phyloP scores from a whole-genome alignment of 768 basidiomycete species.

The Rhizopogon salebrosus region DNA sequence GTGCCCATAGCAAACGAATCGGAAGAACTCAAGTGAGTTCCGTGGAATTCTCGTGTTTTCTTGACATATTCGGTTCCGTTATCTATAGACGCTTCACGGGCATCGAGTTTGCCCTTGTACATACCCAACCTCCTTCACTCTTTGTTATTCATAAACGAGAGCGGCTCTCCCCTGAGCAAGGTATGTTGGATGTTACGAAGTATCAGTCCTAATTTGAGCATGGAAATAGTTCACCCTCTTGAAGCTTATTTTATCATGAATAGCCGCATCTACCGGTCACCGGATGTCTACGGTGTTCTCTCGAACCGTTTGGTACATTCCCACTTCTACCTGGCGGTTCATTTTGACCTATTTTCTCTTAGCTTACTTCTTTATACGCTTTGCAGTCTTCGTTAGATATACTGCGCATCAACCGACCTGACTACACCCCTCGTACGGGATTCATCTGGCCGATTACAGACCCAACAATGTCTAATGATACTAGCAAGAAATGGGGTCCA shows the following conservation, averaged over 20 bases:
- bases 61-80: slow-evolving; percentile 3
- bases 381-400: slow-evolving; percentile 75
- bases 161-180: slow-evolving; percentile 77
- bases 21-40: slow-evolving; percentile 74
- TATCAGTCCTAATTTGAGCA: slow-evolving; percentile 3
- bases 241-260: slow-evolving; percentile 87
- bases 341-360: neutral
- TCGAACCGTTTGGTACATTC: slow-evolving; percentile 72
- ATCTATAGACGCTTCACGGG: slow-evolving; percentile 73
- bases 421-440: slow-evolving; percentile 78
- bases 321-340: slow-evolving; percentile 12
- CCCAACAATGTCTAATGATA: slow-evolving; percentile 37
- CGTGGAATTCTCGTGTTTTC: neutral
- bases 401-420: slow-evolving; percentile 69
- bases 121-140: slow-evolving; percentile 71
- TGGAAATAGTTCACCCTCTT: slow-evolving; percentile 58
- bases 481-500: slow-evolving; percentile 36
- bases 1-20: slow-evolving; percentile 72
- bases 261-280: slow-evolving; percentile 85
- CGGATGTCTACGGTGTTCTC: slow-evolving; percentile 77
- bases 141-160: slow-evolving; percentile 91
- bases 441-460: slow-evolving; percentile 83
- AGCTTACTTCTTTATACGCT: slow-evolving; percentile 67
- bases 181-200: slow-evolving; percentile 34
- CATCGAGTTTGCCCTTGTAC: slow-evolving; percentile 81